These are phyloP conservation scores for Neofusicoccum parvum DNA, from an alignment of 2,329 filamentous ascomycete genomes.

Conservation along the genomic window DNA sequence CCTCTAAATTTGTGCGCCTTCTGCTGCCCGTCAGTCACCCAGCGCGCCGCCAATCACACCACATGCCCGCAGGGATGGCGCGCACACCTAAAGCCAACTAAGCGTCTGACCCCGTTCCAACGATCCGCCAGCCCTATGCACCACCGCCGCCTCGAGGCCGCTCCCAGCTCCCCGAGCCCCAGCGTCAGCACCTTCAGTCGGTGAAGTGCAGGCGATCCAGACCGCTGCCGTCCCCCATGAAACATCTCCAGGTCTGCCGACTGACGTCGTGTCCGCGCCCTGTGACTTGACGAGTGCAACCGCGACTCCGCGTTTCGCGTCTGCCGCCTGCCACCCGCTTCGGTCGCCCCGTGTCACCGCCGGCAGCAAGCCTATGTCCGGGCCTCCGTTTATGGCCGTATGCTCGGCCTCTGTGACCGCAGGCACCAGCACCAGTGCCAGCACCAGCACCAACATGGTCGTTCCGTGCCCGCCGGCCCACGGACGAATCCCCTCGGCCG, in stretches of 20 bases:
- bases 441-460: neutral
- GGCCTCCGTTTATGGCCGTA: neutral
- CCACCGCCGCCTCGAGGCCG: slow-evolving; percentile 19
- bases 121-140: slow-evolving; percentile 33
- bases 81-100: slow-evolving; percentile 23
- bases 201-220: slow-evolving; percentile 13
- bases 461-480: neutral
- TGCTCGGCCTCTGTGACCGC: neutral
- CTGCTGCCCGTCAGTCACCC: neutral
- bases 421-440: neutral
- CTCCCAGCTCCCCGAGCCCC: slow-evolving; percentile 12
- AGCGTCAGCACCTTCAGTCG: slow-evolving; percentile 16
- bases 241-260: neutral
- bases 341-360: neutral
- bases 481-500: slow-evolving; percentile 15
- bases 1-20: neutral
- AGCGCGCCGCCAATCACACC: neutral
- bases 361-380: neutral
- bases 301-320: neutral
- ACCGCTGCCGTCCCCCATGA: slow-evolving; percentile 2
- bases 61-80: slow-evolving; percentile 7
- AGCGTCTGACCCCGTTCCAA: slow-evolving; percentile 31
- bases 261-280: slow-evolving; percentile 6
- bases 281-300: neutral
- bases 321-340: neutral